Percentiles rank a stretch among this genome's conserved stretches.
Conservation (phyloP, 1,139 yeast genomes). For the Suhomyces maxii region DNA sequence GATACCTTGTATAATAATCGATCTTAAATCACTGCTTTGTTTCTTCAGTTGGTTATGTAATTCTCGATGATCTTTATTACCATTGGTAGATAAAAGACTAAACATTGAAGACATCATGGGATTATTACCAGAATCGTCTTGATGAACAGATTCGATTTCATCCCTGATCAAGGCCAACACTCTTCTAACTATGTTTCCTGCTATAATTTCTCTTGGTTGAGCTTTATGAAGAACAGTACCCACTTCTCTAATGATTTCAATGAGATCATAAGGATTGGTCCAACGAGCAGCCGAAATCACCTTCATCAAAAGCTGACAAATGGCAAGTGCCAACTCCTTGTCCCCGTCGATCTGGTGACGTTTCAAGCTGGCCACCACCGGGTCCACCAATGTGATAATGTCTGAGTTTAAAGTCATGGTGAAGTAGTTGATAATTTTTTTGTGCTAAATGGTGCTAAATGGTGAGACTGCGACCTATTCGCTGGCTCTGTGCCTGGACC, state of each 20-base stretch:
- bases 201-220: conserved; percentile 76
- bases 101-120: conserved; percentile 86
- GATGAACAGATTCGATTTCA: conserved; percentile 63
- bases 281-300: conserved; percentile 90
- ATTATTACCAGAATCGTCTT: conserved; percentile 33
- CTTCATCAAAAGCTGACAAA: conserved; percentile 83
- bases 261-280: conserved; percentile 73
- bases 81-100: conserved; percentile 66
- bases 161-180: conserved; percentile 87
- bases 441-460: neutral
- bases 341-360: conserved; percentile 77
- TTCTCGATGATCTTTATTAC: conserved; percentile 28
- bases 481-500: neutral
- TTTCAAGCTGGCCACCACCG: conserved; percentile 49
- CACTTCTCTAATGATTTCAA: conserved; percentile 64
- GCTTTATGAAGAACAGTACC: conserved; percentile 62
- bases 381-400: conserved; percentile 38
- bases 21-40: conserved; percentile 67
- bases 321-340: conserved; percentile 76
- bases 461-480: neutral
- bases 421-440: neutral
- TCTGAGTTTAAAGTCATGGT: conserved; percentile 30
- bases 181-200: conserved; percentile 90
- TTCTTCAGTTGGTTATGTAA: conserved; percentile 36
- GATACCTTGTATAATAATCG: conserved; percentile 90